Evolutionary conservation across 2,329 filamentous ascomycete genomes (phyloP).

Genomic region (Harringtonia lauricola): DNA sequence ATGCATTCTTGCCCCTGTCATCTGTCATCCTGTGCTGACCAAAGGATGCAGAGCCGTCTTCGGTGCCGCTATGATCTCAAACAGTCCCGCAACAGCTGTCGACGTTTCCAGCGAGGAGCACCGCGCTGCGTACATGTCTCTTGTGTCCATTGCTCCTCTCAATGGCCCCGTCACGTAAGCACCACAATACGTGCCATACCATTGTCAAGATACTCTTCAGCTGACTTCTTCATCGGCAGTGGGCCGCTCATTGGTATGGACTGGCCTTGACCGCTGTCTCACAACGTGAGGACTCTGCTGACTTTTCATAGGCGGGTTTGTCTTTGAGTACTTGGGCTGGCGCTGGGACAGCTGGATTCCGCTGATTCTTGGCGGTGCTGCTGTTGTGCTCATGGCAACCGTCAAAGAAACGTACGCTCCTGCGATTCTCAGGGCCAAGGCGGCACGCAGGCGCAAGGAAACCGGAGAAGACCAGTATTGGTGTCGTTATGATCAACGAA

Average conservation of each 20-base stretch:
- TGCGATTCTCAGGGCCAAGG: slow-evolving; percentile 55
- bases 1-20: slow-evolving; percentile 2
- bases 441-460: slow-evolving; percentile 51
- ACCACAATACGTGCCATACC: background rate
- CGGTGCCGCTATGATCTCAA: slow-evolving; percentile 67
- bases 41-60: slow-evolving; percentile 16
- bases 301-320: slow-evolving; percentile 47
- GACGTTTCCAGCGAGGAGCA: slow-evolving; percentile 76
- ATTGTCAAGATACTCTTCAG: background rate
- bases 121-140: slow-evolving; percentile 69
- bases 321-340: slow-evolving; percentile 71
- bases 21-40: background rate
- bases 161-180: slow-evolving; percentile 49
- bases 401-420: slow-evolving; percentile 71
- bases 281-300: background rate
- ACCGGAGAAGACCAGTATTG: slow-evolving; percentile 64
- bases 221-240: slow-evolving; percentile 16
- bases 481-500: slow-evolving; percentile 67
- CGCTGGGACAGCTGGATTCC: slow-evolving; percentile 78
- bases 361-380: slow-evolving; percentile 57
- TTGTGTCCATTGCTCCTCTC: slow-evolving; percentile 76
- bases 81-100: slow-evolving; percentile 70
- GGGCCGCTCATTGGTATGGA: slow-evolving; percentile 56
- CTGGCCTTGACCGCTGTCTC: background rate
- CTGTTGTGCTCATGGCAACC: slow-evolving; percentile 45